Base-by-base conservation (phyloP, 2,329 filamentous ascomycete genomes). In the Talaromyces sp. region DNA sequence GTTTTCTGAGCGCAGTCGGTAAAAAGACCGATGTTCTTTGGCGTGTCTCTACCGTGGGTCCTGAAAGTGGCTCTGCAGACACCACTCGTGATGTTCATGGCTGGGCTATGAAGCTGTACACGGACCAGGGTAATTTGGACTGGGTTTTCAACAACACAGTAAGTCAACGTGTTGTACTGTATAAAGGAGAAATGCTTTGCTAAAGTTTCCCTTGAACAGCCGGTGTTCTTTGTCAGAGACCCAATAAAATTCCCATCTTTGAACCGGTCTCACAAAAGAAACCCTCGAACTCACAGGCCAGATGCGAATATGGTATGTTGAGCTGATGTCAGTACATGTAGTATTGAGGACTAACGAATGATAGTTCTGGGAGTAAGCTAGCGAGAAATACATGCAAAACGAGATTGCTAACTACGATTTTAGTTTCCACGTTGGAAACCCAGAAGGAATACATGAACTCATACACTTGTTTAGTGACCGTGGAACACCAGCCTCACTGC, bases 241-340 rank as follows among this genome's bases (percentile, higher is more conserved):
- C 85, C 87, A 0, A 83, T 85, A 62, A 89, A 90, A 73, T 90
- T 89, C 66, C 86, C 87, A 11, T 80, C 86, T 63, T 83, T 89
- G 67, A 89, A 89, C 55, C 85, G 88, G 65, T 88, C 86, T 0
- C 87, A 89, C 69, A 90, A 89, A 79, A 79, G 87, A 21, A 75
- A 90, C 64, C 68, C 68, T 8, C 60, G 48, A 27, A 65, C 63
- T 11, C 67, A 71, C 41, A 58, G 65, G 35, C 65, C 66, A 35
- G 66, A 72, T 60, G 27, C 62, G 14, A 68, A 65, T 26, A 70
- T 72, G 70, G 58, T 59, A 41, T 50, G 53, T 51, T 29, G 3
- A 27, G 38, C 38, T 46, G n/a, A 17, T 35, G 17, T 35, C 32
- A 58, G 31, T 32, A 9, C 4, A 32, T 32, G 1, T 46, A 41